Base-by-base conservation (phyloP, 1,284 basidiomycete species). In the Sanghuangporus weigelae region DNA sequence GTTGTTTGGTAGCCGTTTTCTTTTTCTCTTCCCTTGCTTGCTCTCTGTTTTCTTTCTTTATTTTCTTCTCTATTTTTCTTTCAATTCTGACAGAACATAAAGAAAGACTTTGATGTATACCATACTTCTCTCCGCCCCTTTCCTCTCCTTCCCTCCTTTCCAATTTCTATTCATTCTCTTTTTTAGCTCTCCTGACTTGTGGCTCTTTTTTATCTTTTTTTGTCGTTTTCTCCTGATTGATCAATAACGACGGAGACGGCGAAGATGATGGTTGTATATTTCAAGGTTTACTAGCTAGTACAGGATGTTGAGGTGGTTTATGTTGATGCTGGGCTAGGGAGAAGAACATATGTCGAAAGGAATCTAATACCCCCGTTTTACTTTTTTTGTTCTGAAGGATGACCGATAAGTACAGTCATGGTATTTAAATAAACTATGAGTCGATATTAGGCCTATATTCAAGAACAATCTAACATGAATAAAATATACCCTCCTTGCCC, bases 341-440 rank as follows among this genome's bases (percentile, higher is more conserved):
- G 44, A 11, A 46, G 16, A 46, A 23, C 8, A 51, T 51, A 26
- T 51, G 49, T 51, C 49, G 49, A 69, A 56, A 5, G 46, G 49
- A 16, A 60, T 49, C 38, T 63, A 59, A 54, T 62, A 60, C 44
- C 44, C 1, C 49, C 44, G 50, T 40, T 31, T 67, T 54, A 21
- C 66, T 60, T 21, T 40, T 46, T 14, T 6, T 35, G 1, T 61
- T 56, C 12, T 63, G 65, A 46, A 46, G 16, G 7, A 14, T 14
- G 44, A 14, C n/a, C 16, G 44, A 14, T 7, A 5, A 14, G 44
- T 46, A 7, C 16, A 4, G 21, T 46, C 16, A 19, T n/a, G n/a
- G n/a, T n/a, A n/a, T n/a, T n/a, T n/a, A n/a, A n/a, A n/a, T n/a
- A n/a, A n/a, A n/a, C n/a, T n/a, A n/a, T n/a, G n/a, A 46, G 16